Base-by-base conservation (phyloP, 495 filamentous ascomycete species). In the Jackrogersella multiformis region DNA sequence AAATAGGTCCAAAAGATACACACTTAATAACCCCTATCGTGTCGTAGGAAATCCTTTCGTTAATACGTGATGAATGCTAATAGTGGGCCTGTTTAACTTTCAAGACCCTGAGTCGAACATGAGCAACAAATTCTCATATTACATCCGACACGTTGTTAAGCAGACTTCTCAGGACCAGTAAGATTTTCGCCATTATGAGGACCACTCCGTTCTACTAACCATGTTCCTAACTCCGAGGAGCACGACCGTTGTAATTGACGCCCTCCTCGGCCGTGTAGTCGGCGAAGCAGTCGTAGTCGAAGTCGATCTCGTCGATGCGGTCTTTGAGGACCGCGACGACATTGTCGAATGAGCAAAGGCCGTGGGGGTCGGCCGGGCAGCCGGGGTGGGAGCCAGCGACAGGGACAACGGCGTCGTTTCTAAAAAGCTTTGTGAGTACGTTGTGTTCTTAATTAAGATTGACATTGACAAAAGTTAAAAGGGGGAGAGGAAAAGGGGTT, bases 231-330 rank as follows among this genome's bases (percentile, higher is more conserved):
- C 10, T 34, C 62, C 41, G 41, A 9, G 73, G 73, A 8, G 73
- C 73, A 5, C 73, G 35, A 35, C 73, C 73, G 35, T 75, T 75
- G 56, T 75, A 75, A 16, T 75, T 56, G n/a, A 71, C 56, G 35
- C 73, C 73, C 8, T 63, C 9, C 32, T 69, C 61, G 16, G 70
- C 67, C 0, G 45, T 56, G 61, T 71, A 75, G 53, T 75, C 44
- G n/a, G 20, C 73, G 61, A 75, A 75, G 55, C 73, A 75, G 70
- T 75, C 73, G 45, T 73, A 71, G 38, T 75, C 62, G 44, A 69
- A 75, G 69, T 75, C 70, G 39, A 75, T 75, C 52, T 75, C 73
- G 23, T 68, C 60, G 28, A 73, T 73, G 30, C 73, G 57, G 44
- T 75, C 53, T 63, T 68, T 34, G 36, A 75, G 68, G 5, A 72